phyloP scores from a whole-genome alignment of 192 early-diverging fungal genomes.

The Coemansia sp. region DNA sequence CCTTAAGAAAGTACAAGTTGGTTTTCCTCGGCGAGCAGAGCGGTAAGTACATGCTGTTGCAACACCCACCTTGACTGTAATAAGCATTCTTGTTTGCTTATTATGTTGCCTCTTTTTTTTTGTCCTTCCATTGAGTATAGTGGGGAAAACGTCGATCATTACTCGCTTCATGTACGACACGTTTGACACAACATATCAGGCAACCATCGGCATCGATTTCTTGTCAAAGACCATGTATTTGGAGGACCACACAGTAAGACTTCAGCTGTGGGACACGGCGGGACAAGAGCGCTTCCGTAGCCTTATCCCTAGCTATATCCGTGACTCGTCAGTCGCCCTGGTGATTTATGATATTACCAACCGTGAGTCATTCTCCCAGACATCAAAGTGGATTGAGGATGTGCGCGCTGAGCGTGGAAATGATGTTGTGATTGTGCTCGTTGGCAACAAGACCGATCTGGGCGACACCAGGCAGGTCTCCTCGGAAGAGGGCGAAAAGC shows the following conservation, averaged over 20 bases:
- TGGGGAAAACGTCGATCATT: conserved; percentile 98
- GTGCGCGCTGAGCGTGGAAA: conserved; percentile 96
- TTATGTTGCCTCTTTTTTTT: background rate
- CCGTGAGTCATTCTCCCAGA: conserved; percentile 94
- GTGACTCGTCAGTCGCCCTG: conserved; percentile 96
- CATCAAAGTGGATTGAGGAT: conserved; percentile 98
- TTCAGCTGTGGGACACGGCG: conserved; percentile 99
- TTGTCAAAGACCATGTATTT: conserved; percentile 99
- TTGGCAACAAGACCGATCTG: conserved; percentile 99
- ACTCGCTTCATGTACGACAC: conserved; percentile 99
- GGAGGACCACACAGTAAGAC: conserved; percentile 94
- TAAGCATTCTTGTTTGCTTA: background rate
- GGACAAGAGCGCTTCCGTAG: conserved; percentile 98
- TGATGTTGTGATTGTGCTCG: conserved; percentile 97
- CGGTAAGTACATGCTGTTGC: conserved; percentile 61
- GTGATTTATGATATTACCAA: conserved; percentile 98
- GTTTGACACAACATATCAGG: conserved; percentile 98
- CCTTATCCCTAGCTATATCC: conserved; percentile 97
- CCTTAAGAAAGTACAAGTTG: conserved; percentile 92
- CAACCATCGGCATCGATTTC: conserved; percentile 99
- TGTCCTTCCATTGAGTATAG: conserved; percentile 44
- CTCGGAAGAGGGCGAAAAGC: conserved; percentile 96
- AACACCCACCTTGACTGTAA: background rate
- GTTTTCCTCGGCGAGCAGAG: conserved; percentile 99
- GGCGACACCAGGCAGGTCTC: conserved; percentile 93